Percentiles rank a stretch among this genome's conserved stretches.
These are phyloP conservation scores for Xenoacremonium recifei DNA, from an alignment of 2,329 filamentous ascomycete species.

Conservation along the genomic window DNA sequence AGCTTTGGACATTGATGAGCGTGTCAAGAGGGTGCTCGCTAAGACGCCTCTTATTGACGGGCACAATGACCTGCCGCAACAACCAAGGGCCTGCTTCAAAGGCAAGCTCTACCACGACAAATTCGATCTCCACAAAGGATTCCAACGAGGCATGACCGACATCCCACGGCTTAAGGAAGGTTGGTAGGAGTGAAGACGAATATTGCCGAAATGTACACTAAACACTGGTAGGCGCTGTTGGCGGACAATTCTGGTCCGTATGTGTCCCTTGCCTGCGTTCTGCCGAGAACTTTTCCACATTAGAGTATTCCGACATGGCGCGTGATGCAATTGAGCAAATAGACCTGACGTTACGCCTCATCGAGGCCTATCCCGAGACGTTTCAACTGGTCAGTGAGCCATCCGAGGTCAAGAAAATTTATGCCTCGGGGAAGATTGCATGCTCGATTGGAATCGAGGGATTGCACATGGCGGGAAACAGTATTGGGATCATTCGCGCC, in stretches of 20 bases:
- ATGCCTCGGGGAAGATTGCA: constrained; percentile 29
- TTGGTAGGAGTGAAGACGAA: too few species aligned
- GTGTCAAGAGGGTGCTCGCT: constrained; percentile 26
- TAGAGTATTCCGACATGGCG: constrained; percentile 21
- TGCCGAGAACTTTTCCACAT: constrained; percentile 19
- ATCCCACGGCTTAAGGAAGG: constrained; percentile 27
- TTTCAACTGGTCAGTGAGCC: constrained; percentile 24
- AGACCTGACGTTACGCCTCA: constrained; percentile 22
- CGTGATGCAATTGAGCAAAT: constrained; percentile 12
- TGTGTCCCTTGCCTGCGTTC: constrained; percentile 28
- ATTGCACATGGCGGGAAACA: constrained; percentile 32
- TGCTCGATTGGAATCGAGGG: constrained; percentile 36
- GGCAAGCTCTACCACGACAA: constrained; percentile 32
- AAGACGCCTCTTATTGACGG: constrained; percentile 32
- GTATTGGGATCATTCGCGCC: constrained; percentile 30
- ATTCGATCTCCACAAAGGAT: constrained; percentile 31
- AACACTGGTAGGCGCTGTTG: constrained; percentile 23
- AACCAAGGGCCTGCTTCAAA: constrained; percentile 23
- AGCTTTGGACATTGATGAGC: too few species aligned
- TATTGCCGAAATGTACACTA: too few species aligned
- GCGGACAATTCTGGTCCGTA: constrained; percentile 30
- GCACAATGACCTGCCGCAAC: constrained; percentile 34
- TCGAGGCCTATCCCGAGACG: constrained; percentile 22
- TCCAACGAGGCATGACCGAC: constrained; percentile 31
- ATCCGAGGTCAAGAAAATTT: constrained; percentile 25